phyloP scores from a whole-genome alignment of 345 rosid genomes.

The Eucalyptus camaldulensis region DNA sequence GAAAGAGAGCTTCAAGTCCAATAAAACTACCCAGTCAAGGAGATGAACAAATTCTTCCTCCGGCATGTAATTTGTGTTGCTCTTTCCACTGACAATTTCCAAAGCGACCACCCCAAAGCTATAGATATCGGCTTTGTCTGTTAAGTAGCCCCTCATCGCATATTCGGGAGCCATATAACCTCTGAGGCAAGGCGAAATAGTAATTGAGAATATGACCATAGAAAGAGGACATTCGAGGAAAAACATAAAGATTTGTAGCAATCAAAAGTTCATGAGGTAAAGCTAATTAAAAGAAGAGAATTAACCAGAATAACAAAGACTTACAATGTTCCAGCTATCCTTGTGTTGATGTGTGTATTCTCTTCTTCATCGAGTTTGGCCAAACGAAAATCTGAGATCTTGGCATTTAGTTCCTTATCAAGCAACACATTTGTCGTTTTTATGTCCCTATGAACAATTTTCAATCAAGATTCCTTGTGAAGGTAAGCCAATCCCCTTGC shows the following conservation, averaged over 20 bases:
- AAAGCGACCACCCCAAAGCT: constrained; percentile 77
- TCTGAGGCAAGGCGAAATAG: constrained; percentile 10
- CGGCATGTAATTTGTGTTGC: constrained; percentile 86
- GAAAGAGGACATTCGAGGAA: background rate
- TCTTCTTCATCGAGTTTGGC: constrained; percentile 69
- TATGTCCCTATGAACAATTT: constrained; percentile 62
- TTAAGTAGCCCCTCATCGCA: constrained; percentile 93
- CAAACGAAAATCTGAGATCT: constrained; percentile 57
- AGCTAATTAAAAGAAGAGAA: background rate
- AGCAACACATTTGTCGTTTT: constrained; percentile 62
- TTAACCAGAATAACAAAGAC: background rate
- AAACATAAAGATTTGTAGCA: background rate
- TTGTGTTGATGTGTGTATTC: constrained; percentile 57
- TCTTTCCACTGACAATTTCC: constrained; percentile 83
- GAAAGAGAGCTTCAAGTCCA: background rate
- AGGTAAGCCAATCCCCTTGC: constrained; percentile 35
- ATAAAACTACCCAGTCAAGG: constrained; percentile 57
- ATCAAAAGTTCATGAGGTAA: background rate
- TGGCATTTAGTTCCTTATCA: constrained; percentile 44
- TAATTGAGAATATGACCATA: background rate
- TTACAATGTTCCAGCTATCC: constrained; percentile 63
- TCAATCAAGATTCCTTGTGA: constrained; percentile 55
- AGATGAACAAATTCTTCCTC: constrained; percentile 89
- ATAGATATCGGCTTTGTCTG: constrained; percentile 85
- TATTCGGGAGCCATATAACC: constrained; percentile 98